Base-by-base conservation (phyloP, 2,329 filamentous ascomycete genomes). In the Trichoderma arundinaceum region DNA sequence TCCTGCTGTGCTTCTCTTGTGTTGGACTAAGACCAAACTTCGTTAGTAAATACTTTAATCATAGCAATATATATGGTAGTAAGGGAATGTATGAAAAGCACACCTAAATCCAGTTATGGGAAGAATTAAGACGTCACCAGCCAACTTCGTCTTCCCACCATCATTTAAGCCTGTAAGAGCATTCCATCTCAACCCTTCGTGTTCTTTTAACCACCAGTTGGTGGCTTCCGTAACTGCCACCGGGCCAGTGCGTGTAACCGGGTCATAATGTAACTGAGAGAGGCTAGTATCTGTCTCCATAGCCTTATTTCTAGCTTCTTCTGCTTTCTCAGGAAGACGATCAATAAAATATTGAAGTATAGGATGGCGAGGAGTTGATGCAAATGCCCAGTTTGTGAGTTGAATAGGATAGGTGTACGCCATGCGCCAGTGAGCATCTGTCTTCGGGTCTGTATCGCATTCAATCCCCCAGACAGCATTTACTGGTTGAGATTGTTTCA, bases 51-150 rank as follows among this genome's bases (percentile, higher is more conserved):
- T 17, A 22, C 15, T 13, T 12, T 4, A 2, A 48, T 6, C 32
- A 41, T 19, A n/a, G n/a, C 13, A 15, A 22, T 43, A 28, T 28
- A 28, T 28, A 28, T 28, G 13, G 4, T 7, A 56, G 19, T 5
- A 41, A n/a, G 2, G 9, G 12, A 6, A 1, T 5, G 7, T 1
- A 32, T 19, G 22, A 3, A 3, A 41, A 12, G 1, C 33, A 38
- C 67, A 71, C 70, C 70, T 72, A 52, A 72, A 72, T 38, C 69
- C 70, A 1, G 70, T 72, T 7, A 72, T 70, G 13, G 70, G 69
- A 19, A 72, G 64, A 38, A 72, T 61, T 8, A 72, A 58, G 19
- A 71, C 69, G 53, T 72, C 69, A 1, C 68, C 67, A 7, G 67
- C 69, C 33, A 72, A 49, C 58, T 72, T 72, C 7, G 69, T 64